Percentiles rank a stretch among this genome's conserved stretches.
These are phyloP conservation scores for Ceratobasidium sp. DNA, from an alignment of 1,284 basidiomycete species.

Conservation along the genomic window DNA sequence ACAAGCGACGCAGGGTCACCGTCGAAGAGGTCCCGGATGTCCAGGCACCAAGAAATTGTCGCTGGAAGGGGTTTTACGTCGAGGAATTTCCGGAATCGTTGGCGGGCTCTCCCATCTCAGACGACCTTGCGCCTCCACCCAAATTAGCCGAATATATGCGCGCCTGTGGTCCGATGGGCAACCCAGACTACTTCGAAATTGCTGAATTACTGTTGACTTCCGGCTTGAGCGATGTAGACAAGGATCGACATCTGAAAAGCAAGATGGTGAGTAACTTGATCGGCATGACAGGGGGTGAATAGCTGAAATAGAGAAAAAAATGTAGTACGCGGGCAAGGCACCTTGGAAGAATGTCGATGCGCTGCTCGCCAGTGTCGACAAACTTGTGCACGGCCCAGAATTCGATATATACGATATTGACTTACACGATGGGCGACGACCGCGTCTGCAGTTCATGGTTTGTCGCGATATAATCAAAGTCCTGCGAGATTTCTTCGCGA, in stretches of 20 bases:
- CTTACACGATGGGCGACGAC: background rate
- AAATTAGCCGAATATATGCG: slow-evolving; percentile 16
- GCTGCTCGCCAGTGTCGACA: background rate
- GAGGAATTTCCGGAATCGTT: slow-evolving; percentile 1
- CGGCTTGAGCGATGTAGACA: background rate
- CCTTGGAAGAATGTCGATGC: background rate
- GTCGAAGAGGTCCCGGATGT: too few species aligned
- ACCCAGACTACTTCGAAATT: background rate
- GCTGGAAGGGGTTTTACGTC: too few species aligned
- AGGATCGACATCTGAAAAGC: slow-evolving; percentile 13
- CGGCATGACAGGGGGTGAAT: too few species aligned
- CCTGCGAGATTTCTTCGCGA: background rate
- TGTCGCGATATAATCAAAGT: background rate
- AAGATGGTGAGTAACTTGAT: slow-evolving; percentile 4
- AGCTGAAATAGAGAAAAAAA: too few species aligned
- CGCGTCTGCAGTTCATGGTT: background rate
- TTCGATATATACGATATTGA: background rate
- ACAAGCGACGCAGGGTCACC: too few species aligned
- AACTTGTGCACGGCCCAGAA: background rate
- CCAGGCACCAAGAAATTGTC: too few species aligned
- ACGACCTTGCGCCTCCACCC: background rate
- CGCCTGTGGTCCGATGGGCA: background rate
- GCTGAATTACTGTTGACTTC: slow-evolving; percentile 14
- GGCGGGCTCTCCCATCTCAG: slow-evolving; percentile 12
- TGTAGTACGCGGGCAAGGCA: background rate